phyloP scores from a whole-genome alignment of 257 asterid species.

The Ajuga chamaepitys region DNA sequence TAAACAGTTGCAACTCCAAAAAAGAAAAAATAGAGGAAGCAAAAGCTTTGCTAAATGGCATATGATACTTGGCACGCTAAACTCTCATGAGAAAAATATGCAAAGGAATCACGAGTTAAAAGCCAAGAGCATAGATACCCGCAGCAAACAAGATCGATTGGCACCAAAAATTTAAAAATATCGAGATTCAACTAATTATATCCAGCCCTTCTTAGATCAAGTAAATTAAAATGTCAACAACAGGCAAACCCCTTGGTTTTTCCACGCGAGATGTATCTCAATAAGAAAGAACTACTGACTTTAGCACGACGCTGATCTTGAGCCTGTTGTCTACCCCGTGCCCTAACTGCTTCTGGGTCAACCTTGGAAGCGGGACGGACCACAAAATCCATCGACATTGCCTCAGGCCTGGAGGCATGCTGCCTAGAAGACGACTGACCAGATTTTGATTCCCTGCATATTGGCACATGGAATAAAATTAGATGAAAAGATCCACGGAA shows the following conservation, averaged over 20 bases:
- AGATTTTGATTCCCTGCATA: conserved; percentile 55
- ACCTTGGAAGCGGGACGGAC: conserved; percentile 91
- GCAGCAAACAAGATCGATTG: neutral
- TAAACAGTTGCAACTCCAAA: too few relatives aligned
- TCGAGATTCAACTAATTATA: neutral
- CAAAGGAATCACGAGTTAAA: neutral
- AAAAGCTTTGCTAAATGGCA: too few relatives aligned
- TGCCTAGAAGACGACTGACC: conserved; percentile 58
- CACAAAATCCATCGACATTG: conserved; percentile 85
- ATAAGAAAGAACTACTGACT: conserved; percentile 35
- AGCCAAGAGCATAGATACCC: neutral
- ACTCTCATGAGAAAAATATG: neutral
- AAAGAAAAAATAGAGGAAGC: too few relatives aligned
- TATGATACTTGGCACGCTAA: too few relatives aligned
- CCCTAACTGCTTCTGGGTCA: conserved; percentile 81
- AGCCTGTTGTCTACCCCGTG: conserved; percentile 59
- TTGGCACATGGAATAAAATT: conserved; percentile 4
- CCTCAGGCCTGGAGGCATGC: conserved; percentile 50
- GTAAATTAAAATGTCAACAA: neutral
- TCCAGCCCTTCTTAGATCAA: neutral
- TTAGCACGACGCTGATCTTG: conserved; percentile 72
- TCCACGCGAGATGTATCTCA: neutral
- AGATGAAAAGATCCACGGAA: neutral
- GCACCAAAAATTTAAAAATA: neutral
- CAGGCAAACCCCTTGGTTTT: neutral